Conservation (phyloP, 306 rosid genomes). For the Canavalia gladiata region DNA sequence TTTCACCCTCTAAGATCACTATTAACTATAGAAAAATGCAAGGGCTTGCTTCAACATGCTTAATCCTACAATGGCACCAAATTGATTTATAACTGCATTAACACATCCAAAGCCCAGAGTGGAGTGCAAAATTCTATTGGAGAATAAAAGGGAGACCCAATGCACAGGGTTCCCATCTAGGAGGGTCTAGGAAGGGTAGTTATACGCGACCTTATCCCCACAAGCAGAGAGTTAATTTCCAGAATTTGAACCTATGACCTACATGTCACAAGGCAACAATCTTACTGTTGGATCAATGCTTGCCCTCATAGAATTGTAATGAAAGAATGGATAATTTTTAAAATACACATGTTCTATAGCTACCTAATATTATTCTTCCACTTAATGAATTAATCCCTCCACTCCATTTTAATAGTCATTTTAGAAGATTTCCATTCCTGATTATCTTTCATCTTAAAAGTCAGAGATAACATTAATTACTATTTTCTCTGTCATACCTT, state of each 20-base stretch:
- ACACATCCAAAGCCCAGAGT: conserved; percentile 1
- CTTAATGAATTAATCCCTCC: neutral
- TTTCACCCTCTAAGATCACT: conserved; percentile 25
- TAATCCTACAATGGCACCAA: conserved; percentile 25
- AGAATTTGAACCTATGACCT: neutral
- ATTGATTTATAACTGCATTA: neutral
- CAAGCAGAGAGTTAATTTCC: neutral
- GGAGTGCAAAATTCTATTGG: neutral
- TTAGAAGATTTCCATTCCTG: neutral
- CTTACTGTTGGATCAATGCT: neutral
- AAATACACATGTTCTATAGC: neutral
- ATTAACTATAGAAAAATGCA: neutral
- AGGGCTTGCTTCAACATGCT: conserved; percentile 3
- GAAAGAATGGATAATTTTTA: conserved; percentile 8
- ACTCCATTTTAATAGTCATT: neutral
- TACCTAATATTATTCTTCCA: neutral
- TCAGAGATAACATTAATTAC: neutral
- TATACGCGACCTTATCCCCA: neutral
- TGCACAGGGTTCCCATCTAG: neutral
- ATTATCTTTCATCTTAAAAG: neutral
- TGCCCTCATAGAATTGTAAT: neutral
- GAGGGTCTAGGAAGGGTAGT: neutral
- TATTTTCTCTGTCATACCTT: neutral
- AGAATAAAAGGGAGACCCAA: neutral
- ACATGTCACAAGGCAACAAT: neutral